Base-by-base conservation (phyloP, 352 stramenopile genomes). In the Globisporangium yorkense region DNA sequence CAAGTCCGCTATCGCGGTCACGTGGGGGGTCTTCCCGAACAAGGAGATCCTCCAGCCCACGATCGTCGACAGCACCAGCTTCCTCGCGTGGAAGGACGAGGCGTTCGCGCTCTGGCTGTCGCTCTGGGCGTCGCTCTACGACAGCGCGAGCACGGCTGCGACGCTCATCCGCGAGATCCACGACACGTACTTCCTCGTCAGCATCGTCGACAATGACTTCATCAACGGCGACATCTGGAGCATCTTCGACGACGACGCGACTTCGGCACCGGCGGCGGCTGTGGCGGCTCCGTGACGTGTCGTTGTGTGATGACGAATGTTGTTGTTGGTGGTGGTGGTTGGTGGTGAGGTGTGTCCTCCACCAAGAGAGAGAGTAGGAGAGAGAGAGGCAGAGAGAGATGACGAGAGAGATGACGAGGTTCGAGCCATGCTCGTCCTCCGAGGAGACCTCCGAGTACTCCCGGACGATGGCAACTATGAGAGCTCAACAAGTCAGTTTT, bases 161-260 rank as follows among this genome's bases (percentile, higher is more conserved):
- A 88, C 94, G 47, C 74, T 99, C 45, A 78, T 99, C 60, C 88
- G 98, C 62, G 84, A 92, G 49, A 97, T 99, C 49, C 86, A 97
- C 67, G 94, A 99, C 80, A 90, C 92, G 51, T 99, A 98, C 71
- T 99, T 97, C 67, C 77, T 99, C 45, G 96, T 99, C 45, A 98
- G 94, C 57, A 97, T 99, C 56, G 97, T 99, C 66, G 96, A 99
- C 80, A 99, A 99, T 73, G 92, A 99, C 66, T 99, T 97, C 57
- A 72, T 92, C 55, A 82, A 86, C 51, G 84, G 84, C 51, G 80
- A 94, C 63, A 94, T 94, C 49, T 94, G 84, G 84, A 75, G 87
- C 59, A 62, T 92, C 57, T 90, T 94, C 52, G 70, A 80, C 31
- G 37, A n/a, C 18, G 27, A 16, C 6, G 29, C 29, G 48, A n/a